Evolutionary conservation across 140 eudicot species (phyloP).

Genomic region (Erigeron philadelphicus): DNA sequence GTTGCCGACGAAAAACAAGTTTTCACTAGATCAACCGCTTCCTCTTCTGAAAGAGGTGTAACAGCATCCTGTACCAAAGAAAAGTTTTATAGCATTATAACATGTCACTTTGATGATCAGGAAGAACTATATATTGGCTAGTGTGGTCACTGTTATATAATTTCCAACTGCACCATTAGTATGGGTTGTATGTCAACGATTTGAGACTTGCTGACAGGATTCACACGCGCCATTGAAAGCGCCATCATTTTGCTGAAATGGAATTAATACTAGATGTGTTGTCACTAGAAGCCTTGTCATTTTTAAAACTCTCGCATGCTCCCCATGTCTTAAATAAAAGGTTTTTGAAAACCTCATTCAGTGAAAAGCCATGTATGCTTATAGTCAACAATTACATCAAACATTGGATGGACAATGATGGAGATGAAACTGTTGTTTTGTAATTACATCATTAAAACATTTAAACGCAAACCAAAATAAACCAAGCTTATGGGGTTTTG

Average conservation of each 20-base stretch:
- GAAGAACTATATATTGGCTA: neutral
- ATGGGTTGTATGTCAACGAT: neutral
- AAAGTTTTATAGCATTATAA: too few species aligned
- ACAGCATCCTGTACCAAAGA: constrained; percentile 68
- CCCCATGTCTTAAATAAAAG: neutral
- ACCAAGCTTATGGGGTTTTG: neutral
- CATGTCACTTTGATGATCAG: neutral
- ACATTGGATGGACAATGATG: constrained; percentile 9
- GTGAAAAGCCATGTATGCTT: constrained; percentile 5
- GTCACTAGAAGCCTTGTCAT: neutral
- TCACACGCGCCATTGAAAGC: too few species aligned
- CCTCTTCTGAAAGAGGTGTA: constrained; percentile 93
- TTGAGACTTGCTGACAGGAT: constrained; percentile 1
- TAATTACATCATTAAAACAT: neutral
- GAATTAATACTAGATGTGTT: too few species aligned
- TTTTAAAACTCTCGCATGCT: neutral
- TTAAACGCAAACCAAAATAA: too few species aligned
- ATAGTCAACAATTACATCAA: constrained; percentile 2
- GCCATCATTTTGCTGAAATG: too few species aligned
- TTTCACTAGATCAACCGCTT: constrained; percentile 95
- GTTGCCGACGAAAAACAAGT: constrained; percentile 97
- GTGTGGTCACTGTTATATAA: neutral
- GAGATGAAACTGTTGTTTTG: neutral
- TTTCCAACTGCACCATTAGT: neutral
- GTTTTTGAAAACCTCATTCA: constrained; percentile 10